Evolutionary conservation across 352 stramenopile genomes (phyloP).

Genomic region (Phytophthora sp.): DNA sequence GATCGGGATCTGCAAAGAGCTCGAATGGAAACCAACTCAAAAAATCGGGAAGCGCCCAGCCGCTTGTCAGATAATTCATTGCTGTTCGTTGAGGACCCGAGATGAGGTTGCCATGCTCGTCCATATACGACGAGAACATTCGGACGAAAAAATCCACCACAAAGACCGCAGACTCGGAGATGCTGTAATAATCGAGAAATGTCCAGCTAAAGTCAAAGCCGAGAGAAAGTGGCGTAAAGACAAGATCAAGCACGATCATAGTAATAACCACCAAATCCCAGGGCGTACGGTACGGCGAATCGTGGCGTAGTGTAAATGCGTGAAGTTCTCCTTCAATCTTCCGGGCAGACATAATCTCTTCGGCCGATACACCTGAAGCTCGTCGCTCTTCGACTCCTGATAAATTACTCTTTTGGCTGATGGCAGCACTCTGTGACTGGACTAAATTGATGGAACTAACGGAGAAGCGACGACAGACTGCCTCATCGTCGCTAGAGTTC

Average conservation of each 20-base stretch:
- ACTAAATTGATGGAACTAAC: slow-evolving; percentile 42
- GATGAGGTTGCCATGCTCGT: slow-evolving; percentile 55
- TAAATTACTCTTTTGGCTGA: slow-evolving; percentile 23
- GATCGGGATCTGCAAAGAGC: slow-evolving; percentile 26
- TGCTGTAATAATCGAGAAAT: slow-evolving; percentile 41
- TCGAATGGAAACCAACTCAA: slow-evolving; percentile 74
- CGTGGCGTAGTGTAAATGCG: slow-evolving; percentile 53
- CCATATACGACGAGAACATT: slow-evolving; percentile 57
- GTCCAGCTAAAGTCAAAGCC: slow-evolving; percentile 49
- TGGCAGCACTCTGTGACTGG: slow-evolving; percentile 7
- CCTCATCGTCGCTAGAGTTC: slow-evolving; percentile 11
- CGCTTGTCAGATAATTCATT: slow-evolving; percentile 57
- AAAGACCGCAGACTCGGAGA: slow-evolving; percentile 47
- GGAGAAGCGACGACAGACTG: slow-evolving; percentile 47
- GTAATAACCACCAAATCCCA: slow-evolving; percentile 64
- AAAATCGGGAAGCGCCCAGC: slow-evolving; percentile 62
- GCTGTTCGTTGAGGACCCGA: slow-evolving; percentile 52
- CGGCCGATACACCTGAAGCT: slow-evolving; percentile 22
- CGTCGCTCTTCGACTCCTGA: too few relatives aligned
- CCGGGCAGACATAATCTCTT: slow-evolving; percentile 57
- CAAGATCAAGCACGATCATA: slow-evolving; percentile 58
- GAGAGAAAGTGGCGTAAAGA: slow-evolving; percentile 60
- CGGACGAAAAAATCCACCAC: slow-evolving; percentile 62
- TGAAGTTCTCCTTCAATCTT: slow-evolving; percentile 42
- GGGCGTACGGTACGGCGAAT: slow-evolving; percentile 40